Conservation (phyloP, 2,329 filamentous ascomycete species). For the Fusarium illudens region DNA sequence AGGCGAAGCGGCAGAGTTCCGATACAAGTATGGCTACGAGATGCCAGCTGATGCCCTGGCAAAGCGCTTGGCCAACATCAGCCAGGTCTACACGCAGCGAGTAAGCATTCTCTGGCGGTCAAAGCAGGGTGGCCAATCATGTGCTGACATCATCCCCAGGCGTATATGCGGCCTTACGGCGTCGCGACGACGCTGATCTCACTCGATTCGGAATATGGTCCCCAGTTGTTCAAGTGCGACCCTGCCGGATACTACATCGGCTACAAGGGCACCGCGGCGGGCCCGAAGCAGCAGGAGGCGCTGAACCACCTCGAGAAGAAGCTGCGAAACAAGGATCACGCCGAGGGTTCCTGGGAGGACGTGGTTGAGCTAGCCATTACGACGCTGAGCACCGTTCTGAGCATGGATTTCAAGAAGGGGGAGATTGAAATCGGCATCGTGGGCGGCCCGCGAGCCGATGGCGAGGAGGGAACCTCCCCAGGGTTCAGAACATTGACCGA, state of each 20-base stretch:
- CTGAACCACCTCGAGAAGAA: constrained; percentile 99
- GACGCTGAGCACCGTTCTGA: constrained; percentile 93
- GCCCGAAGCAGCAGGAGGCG: constrained; percentile 98
- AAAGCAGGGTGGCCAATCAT: constrained; percentile 11
- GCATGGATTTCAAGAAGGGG: constrained; percentile 99
- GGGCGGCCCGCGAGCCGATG: constrained; percentile 83
- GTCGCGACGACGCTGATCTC: constrained; percentile 96
- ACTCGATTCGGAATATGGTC: constrained; percentile 88
- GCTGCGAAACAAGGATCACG: constrained; percentile 97
- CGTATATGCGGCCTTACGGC: constrained; percentile 97
- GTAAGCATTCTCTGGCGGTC: constrained; percentile 58
- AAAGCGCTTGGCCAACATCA: constrained; percentile 98
- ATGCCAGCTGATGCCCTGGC: constrained; percentile 98
- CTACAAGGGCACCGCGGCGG: constrained; percentile 97
- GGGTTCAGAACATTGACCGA: constrained; percentile 90
- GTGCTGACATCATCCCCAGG: constrained; percentile 55
- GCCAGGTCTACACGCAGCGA: constrained; percentile 97
- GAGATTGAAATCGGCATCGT: constrained; percentile 99
- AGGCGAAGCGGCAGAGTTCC: constrained; percentile 96
- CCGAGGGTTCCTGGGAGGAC: constrained; percentile 93
- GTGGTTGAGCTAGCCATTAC: constrained; percentile 97
- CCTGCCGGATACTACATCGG: constrained; percentile 97
- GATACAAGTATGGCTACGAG: constrained; percentile 99
- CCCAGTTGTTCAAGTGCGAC: constrained; percentile 98
- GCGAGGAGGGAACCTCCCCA: constrained; percentile 80